Evolutionary conservation across 768 basidiomycete species (phyloP).

Genomic region (Rhizopogon rudus): DNA sequence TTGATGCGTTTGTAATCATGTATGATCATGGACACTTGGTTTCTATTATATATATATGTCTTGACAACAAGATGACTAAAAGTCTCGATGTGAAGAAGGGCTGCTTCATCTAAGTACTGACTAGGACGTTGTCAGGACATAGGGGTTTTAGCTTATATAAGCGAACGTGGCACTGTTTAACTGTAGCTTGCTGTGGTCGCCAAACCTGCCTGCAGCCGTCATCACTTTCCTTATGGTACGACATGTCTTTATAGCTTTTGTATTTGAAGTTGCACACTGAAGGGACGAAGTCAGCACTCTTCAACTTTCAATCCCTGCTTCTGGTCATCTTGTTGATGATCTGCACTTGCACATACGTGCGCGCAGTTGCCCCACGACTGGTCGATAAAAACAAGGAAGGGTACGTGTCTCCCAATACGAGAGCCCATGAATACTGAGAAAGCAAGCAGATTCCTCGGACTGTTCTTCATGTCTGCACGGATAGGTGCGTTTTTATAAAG

Average conservation of each 20-base stretch:
- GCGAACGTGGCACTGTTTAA: no score
- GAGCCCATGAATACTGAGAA: slow-evolving; percentile 2
- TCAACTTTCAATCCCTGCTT: slow-evolving; percentile 96
- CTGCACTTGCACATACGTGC: slow-evolving; percentile 95
- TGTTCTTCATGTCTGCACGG: slow-evolving; percentile 94
- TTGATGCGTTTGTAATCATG: neutral
- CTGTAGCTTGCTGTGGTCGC: no score
- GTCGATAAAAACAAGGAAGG: slow-evolving; percentile 94
- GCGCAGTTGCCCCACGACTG: slow-evolving; percentile 83
- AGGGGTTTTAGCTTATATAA: no score
- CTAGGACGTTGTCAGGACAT: no score
- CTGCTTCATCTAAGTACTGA: no score
- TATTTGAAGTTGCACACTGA: neutral
- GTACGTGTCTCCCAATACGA: slow-evolving; percentile 37
- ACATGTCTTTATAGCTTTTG: neutral
- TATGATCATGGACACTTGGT: no score
- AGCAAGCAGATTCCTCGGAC: slow-evolving; percentile 68
- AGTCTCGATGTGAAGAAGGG: no score
- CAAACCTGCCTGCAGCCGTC: neutral
- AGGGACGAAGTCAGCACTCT: slow-evolving; percentile 73
- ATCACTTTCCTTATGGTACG: neutral
- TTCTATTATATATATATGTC: no score
- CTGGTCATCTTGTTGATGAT: slow-evolving; percentile 91
- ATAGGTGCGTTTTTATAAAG: slow-evolving; percentile 63
- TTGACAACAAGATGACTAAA: no score